A percentile compares a stretch with the other conserved stretches of the same genome.
phyloP scores from a whole-genome alignment of 2,329 filamentous ascomycete species.

The Ceratocystis alfenasii region DNA sequence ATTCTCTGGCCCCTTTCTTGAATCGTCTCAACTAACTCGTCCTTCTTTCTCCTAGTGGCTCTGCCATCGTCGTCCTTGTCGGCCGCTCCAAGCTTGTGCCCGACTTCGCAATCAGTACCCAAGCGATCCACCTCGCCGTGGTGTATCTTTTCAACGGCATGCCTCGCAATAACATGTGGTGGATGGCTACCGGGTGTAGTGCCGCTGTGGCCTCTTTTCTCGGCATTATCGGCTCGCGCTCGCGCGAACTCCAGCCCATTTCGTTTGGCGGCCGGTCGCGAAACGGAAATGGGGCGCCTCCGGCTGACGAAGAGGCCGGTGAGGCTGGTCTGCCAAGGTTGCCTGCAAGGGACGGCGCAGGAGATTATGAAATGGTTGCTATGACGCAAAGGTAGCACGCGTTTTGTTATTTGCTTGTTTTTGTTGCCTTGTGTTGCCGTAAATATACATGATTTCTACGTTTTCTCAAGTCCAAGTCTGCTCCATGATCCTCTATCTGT shows the following conservation, averaged over 20 bases:
- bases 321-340: slow-evolving; percentile 38
- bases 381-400: slow-evolving; percentile 31
- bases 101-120: slow-evolving; percentile 84
- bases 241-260: slow-evolving; percentile 79
- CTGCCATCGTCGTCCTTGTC: slow-evolving; percentile 72
- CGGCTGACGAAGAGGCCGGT: slow-evolving; percentile 36
- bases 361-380: slow-evolving; percentile 55
- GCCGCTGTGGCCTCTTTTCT: slow-evolving; percentile 41
- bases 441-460: not conserved
- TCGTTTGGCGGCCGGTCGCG: slow-evolving; percentile 57
- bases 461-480: not conserved
- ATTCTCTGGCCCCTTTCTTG: not conserved
- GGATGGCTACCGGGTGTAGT: slow-evolving; percentile 47
- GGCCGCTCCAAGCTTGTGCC: slow-evolving; percentile 86
- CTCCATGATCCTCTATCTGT: not conserved
- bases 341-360: slow-evolving; percentile 43
- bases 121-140: slow-evolving; percentile 67
- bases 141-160: slow-evolving; percentile 71
- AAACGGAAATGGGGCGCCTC: slow-evolving; percentile 22
- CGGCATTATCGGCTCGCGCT: slow-evolving; percentile 83
- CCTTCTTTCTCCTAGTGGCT: slow-evolving; percentile 43
- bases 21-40: not conserved
- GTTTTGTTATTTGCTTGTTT: not conserved
- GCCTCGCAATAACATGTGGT: slow-evolving; percentile 76
- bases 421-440: not conserved